These are phyloP conservation scores for Waltergamsia citrina DNA, from an alignment of 2,329 filamentous ascomycete species.

Conservation along the genomic window DNA sequence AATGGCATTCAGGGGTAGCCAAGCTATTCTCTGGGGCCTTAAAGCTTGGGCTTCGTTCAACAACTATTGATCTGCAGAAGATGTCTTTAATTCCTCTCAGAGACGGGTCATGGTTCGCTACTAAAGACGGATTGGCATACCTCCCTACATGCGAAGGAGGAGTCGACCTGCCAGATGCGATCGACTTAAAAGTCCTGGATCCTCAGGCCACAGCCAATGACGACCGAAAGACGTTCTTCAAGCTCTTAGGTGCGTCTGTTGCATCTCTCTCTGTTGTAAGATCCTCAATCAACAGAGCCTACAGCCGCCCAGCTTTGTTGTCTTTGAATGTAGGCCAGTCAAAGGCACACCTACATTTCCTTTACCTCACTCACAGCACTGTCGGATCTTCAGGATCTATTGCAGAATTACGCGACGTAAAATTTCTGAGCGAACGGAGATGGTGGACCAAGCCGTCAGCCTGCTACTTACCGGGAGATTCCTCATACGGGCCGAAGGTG, in stretches of 20 bases:
- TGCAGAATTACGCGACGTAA: background rate
- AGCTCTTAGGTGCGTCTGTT: slow-evolving; percentile 3
- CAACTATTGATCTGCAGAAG: background rate
- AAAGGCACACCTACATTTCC: slow-evolving; percentile 4
- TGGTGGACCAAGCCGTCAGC: no score
- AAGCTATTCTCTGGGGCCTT: background rate
- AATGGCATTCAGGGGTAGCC: slow-evolving; percentile 2
- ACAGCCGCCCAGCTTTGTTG: background rate
- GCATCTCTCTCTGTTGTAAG: slow-evolving; percentile 1
- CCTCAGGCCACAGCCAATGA: slow-evolving; percentile 2
- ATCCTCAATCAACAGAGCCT: background rate
- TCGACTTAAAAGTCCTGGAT: slow-evolving; percentile 3
- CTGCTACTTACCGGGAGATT: no score
- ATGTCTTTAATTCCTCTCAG: background rate
- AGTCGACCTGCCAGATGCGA: slow-evolving; percentile 1
- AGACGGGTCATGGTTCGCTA: background rate
- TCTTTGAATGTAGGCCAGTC: background rate
- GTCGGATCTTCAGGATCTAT: background rate
- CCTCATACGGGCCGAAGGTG: background rate
- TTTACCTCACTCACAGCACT: slow-evolving; percentile 5
- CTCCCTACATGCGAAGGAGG: slow-evolving; percentile 1
- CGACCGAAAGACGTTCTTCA: slow-evolving; percentile 5
- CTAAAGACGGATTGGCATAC: background rate
- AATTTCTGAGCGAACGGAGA: slow-evolving; percentile 1
- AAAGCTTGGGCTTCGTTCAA: background rate